A percentile compares a stretch with the other conserved stretches of the same genome.
Evolutionary conservation across 164 flowering plant species (phyloP).

Genomic region (Buxus sempervirens): DNA sequence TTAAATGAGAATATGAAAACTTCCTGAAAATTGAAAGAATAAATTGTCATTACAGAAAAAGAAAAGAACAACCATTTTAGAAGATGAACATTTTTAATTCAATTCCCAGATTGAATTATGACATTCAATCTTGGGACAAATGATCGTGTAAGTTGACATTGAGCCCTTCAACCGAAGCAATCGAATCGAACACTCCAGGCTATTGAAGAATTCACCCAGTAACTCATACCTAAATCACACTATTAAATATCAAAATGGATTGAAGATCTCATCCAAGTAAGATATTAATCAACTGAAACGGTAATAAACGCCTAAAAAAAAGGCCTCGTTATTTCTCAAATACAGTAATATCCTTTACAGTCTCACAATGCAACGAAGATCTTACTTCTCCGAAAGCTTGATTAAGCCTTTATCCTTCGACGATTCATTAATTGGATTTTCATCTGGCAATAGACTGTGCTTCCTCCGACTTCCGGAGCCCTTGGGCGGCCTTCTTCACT

Average conservation of each 20-base stretch:
- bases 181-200: constrained; percentile 52
- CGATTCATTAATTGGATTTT: neutral
- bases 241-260: neutral
- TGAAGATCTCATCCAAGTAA: neutral
- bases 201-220: constrained; percentile 34
- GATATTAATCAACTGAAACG: too few relatives aligned
- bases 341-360: neutral
- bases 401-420: neutral
- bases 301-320: neutral
- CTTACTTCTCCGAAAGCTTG: constrained; percentile 39
- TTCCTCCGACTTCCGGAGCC: constrained; percentile 14
- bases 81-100: too few relatives aligned
- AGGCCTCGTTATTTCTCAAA: neutral
- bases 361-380: neutral
- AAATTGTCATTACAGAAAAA: neutral
- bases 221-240: constrained; percentile 35
- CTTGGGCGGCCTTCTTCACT: constrained; percentile 25
- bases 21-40: constrained; percentile 44
- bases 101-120: constrained; percentile 36
- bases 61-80: neutral
- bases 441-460: neutral
- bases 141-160: constrained; percentile 44
- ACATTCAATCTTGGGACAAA: constrained; percentile 42
- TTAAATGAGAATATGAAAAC: constrained; percentile 61
- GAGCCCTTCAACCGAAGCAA: constrained; percentile 53